These are phyloP conservation scores for Lactarius akahatsu DNA, from an alignment of 768 basidiomycete genomes.

Conservation along the genomic window DNA sequence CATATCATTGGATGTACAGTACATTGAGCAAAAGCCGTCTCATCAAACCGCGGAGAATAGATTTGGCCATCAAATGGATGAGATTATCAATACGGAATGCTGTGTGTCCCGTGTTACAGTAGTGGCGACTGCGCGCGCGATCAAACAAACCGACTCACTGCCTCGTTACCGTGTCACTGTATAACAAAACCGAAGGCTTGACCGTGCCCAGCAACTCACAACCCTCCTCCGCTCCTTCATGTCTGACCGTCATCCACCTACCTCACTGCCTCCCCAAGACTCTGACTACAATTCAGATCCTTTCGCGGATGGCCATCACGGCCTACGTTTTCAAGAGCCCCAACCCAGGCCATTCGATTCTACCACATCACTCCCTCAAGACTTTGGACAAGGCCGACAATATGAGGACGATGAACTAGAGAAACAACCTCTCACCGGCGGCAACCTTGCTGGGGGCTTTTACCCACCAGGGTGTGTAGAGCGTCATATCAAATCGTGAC, in stretches of 20 bases:
- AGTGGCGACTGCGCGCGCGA: constrained; percentile 4
- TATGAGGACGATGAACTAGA: constrained; percentile 72
- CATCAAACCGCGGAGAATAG: background rate
- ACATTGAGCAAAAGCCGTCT: background rate
- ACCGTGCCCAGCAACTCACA: background rate
- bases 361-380: constrained; percentile 52
- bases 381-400: constrained; percentile 42
- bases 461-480: constrained; percentile 71
- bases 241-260: constrained; percentile 32
- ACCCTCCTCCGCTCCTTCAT: constrained; percentile 30
- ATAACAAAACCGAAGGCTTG: constrained; percentile 26
- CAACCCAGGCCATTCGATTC: constrained; percentile 58
- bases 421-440: constrained; percentile 70
- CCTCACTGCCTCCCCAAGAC: constrained; percentile 38
- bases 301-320: constrained; percentile 67
- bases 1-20: background rate
- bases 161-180: constrained; percentile 26
- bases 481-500: constrained; percentile 8
- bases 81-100: constrained; percentile 1
- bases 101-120: constrained; percentile 1
- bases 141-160: constrained; percentile 22
- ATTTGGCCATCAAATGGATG: background rate
- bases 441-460: constrained; percentile 59
- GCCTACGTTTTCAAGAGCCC: constrained; percentile 61
- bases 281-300: constrained; percentile 56